Evolutionary conservation across 1,284 basidiomycete species (phyloP).

Genomic region (Apiotrichum veenhuisii): DNA sequence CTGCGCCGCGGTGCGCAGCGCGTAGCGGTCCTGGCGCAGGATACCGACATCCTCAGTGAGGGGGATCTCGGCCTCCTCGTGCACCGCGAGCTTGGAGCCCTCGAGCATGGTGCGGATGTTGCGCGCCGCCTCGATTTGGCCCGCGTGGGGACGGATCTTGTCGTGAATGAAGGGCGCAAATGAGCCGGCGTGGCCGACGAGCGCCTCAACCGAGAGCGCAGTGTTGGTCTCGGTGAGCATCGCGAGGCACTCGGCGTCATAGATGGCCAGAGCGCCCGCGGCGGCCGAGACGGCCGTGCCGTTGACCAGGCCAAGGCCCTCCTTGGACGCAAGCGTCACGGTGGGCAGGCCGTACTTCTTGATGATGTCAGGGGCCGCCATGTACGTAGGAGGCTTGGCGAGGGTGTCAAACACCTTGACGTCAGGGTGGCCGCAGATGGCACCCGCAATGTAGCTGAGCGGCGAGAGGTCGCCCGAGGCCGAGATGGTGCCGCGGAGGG

Average conservation of each 20-base stretch:
- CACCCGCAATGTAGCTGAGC: slow-evolving; percentile 18
- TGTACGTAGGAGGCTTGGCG: neutral
- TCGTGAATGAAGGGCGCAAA: slow-evolving; percentile 20
- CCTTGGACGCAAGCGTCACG: slow-evolving; percentile 16
- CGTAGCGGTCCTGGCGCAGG: slow-evolving; percentile 23
- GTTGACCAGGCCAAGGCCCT: slow-evolving; percentile 22
- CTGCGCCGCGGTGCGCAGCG: slow-evolving; percentile 19
- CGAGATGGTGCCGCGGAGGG: slow-evolving; percentile 21
- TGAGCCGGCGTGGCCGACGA: slow-evolving; percentile 17
- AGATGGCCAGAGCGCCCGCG: slow-evolving; percentile 17
- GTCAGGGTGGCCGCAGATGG: slow-evolving; percentile 22
- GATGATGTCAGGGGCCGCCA: slow-evolving; percentile 15
- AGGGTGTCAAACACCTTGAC: slow-evolving; percentile 21
- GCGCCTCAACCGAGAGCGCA: slow-evolving; percentile 18
- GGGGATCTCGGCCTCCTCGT: slow-evolving; percentile 16
- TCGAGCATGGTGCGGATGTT: slow-evolving; percentile 19
- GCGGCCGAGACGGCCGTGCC: slow-evolving; percentile 21
- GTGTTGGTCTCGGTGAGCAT: slow-evolving; percentile 20
- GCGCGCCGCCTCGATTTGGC: slow-evolving; percentile 16
- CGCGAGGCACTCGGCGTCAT: slow-evolving; percentile 24
- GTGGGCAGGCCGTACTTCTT: slow-evolving; percentile 17
- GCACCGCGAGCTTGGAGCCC: slow-evolving; percentile 16
- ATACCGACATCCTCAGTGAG: slow-evolving; percentile 15
- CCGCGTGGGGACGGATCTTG: slow-evolving; percentile 16
- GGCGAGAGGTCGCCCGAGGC: slow-evolving; percentile 20